phyloP scores from a whole-genome alignment of 257 asterid genomes.

The Przewalskia tangutica region DNA sequence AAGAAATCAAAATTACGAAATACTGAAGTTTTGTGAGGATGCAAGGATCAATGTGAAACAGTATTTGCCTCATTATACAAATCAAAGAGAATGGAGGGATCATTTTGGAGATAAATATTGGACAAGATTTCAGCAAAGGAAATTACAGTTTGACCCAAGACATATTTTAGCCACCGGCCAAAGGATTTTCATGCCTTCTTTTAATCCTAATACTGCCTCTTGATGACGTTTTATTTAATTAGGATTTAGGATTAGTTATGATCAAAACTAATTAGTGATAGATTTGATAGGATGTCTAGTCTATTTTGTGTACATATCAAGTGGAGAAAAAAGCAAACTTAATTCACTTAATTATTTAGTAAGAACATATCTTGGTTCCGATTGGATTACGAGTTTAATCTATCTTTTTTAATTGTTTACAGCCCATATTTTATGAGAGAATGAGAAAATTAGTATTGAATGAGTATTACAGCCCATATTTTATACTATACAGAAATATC shows the following conservation, averaged over 20 bases:
- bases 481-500: too few relatives aligned
- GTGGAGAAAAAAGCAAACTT: background rate
- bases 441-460: too few relatives aligned
- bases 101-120: conserved; percentile 60
- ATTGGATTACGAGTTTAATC: background rate
- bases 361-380: background rate
- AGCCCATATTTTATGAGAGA: too few relatives aligned
- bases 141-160: conserved; percentile 55
- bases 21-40: conserved; percentile 43
- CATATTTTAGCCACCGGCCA: conserved; percentile 65
- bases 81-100: conserved; percentile 47
- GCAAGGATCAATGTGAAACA: conserved; percentile 42
- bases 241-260: background rate
- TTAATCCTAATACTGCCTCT: conserved; percentile 18
- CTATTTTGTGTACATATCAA: background rate
- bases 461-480: too few relatives aligned
- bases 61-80: conserved; percentile 67
- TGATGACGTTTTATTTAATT: conserved; percentile 22
- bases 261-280: background rate
- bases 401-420: background rate
- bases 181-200: conserved; percentile 40
- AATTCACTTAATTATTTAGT: background rate
- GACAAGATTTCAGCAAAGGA: conserved; percentile 32
- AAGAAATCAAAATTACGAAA: conserved; percentile 38
- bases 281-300: background rate